Evolutionary conservation across 768 basidiomycete species (phyloP), one percentile per base, ranked within the genome.

Genomic region (Chalciporus chontae): DNA sequence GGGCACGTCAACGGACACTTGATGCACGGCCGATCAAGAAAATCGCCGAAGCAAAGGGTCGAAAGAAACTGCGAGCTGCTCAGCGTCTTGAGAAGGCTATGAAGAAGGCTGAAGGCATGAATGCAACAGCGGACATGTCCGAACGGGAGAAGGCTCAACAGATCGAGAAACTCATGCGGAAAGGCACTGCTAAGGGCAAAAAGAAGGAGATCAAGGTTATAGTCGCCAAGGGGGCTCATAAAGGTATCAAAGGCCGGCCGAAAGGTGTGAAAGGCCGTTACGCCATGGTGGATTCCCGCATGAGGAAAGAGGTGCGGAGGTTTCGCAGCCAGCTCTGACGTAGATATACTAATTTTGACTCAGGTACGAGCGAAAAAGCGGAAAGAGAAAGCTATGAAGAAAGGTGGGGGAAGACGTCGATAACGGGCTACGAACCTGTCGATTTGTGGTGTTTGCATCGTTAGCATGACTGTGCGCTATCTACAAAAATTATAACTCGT

Each of bases 1-100:
- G 89, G 26, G 90, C 88, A 18, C 92, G 90, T 69, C 90, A 94
- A 70, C 87, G 95, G 11, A 90, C 93, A 13, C 75, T 99, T 43
- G 94, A 99, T 65, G 93, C 95, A 1, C 83, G 96, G 21, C 96
- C 96, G 15, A 98, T 99, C 72, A 98, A 96, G 74, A 99, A 99
- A 76, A 81, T 98, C 7, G 96, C 95, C 8, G 96, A 98, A 71
- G 96, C 96, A 13, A 98, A 98, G 69, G 94, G 92, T 24, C 81
- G 96, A 54, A 99, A 99, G 72, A 97, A 97, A 73, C 72, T 90
- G 64, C 91, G 85, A 69, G 91, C 94, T 10, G 77, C 80, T 11
- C 87, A 89, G 57, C 78, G 84, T 41, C 71, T 97, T 11, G 91
- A 94, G 60, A 95, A 92, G 68, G 90, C 92, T 9, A 81, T 91